phyloP scores from a whole-genome alignment of 768 basidiomycete genomes.

The Megacollybia marginata region DNA sequence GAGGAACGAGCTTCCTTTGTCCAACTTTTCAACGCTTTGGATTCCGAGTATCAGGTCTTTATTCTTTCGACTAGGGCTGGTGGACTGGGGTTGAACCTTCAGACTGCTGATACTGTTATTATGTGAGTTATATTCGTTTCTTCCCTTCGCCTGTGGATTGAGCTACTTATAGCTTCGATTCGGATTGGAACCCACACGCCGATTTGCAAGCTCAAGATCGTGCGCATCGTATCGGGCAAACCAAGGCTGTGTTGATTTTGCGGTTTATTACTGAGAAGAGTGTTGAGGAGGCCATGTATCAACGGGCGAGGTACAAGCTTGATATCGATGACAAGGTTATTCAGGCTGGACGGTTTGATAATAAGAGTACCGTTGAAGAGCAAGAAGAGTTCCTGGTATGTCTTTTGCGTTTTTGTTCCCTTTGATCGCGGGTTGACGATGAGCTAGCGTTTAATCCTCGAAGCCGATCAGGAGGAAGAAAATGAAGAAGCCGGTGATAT shows the following conservation, averaged over 20 bases:
- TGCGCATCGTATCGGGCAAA: constrained; percentile 99
- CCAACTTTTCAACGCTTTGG: constrained; percentile 80
- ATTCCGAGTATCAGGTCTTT: constrained; percentile 86
- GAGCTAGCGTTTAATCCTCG: constrained; percentile 76
- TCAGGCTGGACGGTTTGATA: constrained; percentile 97
- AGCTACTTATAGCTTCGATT: constrained; percentile 53
- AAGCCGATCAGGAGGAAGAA: constrained; percentile 85
- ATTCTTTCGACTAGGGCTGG: constrained; percentile 92
- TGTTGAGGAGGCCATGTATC: constrained; percentile 97
- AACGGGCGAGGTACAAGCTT: constrained; percentile 90
- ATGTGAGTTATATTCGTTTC: constrained; percentile 47
- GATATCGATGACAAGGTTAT: constrained; percentile 99
- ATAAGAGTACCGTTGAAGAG: constrained; percentile 96
- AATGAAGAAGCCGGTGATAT: constrained; percentile 88
- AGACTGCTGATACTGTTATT: constrained; percentile 94
- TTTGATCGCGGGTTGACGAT: constrained; percentile 5
- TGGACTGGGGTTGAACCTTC: constrained; percentile 90
- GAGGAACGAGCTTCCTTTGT: constrained; percentile 89
- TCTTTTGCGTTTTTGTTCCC: constrained; percentile 7
- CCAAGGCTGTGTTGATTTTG: constrained; percentile 93
- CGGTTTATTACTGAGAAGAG: constrained; percentile 97
- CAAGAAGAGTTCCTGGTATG: constrained; percentile 90
- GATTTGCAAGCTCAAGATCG: constrained; percentile 99
- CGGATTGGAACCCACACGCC: constrained; percentile 95
- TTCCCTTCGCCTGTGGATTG: constrained; percentile 1